Evolutionary conservation across 805 yeast species (phyloP).

Genomic region (Spathaspora hagerdaliae): DNA sequence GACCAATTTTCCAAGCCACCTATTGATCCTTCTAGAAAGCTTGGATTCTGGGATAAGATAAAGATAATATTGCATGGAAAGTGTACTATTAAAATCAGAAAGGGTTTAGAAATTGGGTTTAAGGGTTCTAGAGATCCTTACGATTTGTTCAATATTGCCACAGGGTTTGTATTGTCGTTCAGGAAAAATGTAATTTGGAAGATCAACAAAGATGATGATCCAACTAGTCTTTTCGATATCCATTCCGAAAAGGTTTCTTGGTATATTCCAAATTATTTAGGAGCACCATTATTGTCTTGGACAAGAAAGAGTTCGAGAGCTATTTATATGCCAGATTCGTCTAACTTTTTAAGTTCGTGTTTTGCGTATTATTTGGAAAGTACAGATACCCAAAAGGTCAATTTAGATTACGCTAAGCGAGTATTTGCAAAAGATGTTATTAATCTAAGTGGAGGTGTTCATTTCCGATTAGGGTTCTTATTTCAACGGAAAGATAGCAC

Average conservation of each 20-base stretch:
- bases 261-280: constrained; percentile 73
- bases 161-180: constrained; percentile 80
- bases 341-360: constrained; percentile 40
- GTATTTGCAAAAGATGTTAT: constrained; percentile 52
- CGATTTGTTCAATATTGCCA: constrained; percentile 54
- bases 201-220: constrained; percentile 65
- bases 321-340: constrained; percentile 44
- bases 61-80: constrained; percentile 75
- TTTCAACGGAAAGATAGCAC: constrained; percentile 43
- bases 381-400: neutral
- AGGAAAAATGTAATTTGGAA: constrained; percentile 54
- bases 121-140: constrained; percentile 84
- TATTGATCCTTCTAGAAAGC: constrained; percentile 74
- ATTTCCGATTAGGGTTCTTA: constrained; percentile 53
- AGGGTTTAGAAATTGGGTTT: constrained; percentile 53
- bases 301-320: constrained; percentile 43
- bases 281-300: constrained; percentile 52
- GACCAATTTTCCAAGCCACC: constrained; percentile 90
- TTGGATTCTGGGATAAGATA: constrained; percentile 93
- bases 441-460: constrained; percentile 56
- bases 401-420: constrained; percentile 6
- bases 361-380: constrained; percentile 45
- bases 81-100: constrained; percentile 43
- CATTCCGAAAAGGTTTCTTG: constrained; percentile 59
- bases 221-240: constrained; percentile 62